These are phyloP conservation scores for Cryphonectria japonica DNA, from an alignment of 2,329 filamentous ascomycete genomes.

Conservation along the genomic window DNA sequence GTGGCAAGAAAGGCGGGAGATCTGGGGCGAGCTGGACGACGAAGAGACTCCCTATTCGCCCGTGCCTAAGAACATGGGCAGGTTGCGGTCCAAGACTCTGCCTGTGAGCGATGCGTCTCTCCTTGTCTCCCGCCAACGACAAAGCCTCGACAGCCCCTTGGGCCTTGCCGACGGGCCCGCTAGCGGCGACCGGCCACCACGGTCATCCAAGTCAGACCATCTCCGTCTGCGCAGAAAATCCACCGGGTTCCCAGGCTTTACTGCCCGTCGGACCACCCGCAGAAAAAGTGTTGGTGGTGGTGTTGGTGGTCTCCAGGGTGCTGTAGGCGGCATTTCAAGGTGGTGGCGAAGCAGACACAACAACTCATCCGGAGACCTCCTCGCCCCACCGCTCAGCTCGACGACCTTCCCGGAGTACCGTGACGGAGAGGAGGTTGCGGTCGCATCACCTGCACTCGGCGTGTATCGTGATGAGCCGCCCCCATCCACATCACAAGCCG, in stretches of 20 bases:
- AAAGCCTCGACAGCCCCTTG: conserved; percentile 37
- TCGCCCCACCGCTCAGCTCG: conserved; percentile 14
- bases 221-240: conserved; percentile 58
- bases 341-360: conserved; percentile 51
- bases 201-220: conserved; percentile 19
- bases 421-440: conserved; percentile 26
- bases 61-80: conserved; percentile 34
- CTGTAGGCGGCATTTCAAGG: conserved; percentile 55
- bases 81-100: conserved; percentile 54
- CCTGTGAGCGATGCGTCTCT: conserved; percentile 45
- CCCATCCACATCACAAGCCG: neutral
- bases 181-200: conserved; percentile 18
- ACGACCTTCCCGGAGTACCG: conserved; percentile 28
- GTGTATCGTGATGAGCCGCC: conserved; percentile 21
- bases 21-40: conserved; percentile 88
- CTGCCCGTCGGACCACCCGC: conserved; percentile 51
- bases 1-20: conserved; percentile 73
- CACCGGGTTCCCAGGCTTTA: conserved; percentile 65
- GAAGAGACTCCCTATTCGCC: conserved; percentile 55
- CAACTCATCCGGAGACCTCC: conserved; percentile 19
- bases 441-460: conserved; percentile 5
- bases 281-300: conserved; percentile 40
- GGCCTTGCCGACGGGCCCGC: conserved; percentile 9
- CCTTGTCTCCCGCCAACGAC: conserved; percentile 39
- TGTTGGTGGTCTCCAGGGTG: conserved; percentile 49